phyloP scores from a whole-genome alignment of 2,329 filamentous ascomycete genomes.

The Leptosphaerulina australis region DNA sequence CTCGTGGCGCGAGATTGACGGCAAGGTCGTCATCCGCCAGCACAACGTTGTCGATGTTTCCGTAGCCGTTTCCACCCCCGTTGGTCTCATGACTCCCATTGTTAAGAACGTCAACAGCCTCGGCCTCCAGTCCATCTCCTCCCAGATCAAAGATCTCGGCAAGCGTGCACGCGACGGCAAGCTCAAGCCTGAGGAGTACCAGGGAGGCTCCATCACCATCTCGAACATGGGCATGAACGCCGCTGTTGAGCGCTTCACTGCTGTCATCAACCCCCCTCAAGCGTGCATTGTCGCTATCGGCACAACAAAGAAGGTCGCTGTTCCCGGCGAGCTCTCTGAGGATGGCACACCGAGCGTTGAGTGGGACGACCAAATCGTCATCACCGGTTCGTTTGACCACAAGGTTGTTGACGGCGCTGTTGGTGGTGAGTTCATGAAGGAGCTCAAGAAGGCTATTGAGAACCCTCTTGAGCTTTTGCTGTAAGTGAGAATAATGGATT shows the following conservation, averaged over 20 bases:
- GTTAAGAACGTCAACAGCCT: slow-evolving; percentile 86
- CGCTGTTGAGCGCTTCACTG: slow-evolving; percentile 95
- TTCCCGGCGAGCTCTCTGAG: slow-evolving; percentile 78
- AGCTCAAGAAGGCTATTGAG: slow-evolving; percentile 97
- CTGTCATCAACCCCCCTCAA: slow-evolving; percentile 98
- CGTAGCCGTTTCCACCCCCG: slow-evolving; percentile 91
- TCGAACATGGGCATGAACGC: slow-evolving; percentile 99
- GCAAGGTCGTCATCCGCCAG: slow-evolving; percentile 81
- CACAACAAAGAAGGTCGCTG: slow-evolving; percentile 91
- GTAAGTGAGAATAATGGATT: slow-evolving; percentile 54
- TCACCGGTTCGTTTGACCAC: slow-evolving; percentile 97
- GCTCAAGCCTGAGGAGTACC: slow-evolving; percentile 99
- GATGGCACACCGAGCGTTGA: slow-evolving; percentile 75
- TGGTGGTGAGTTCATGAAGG: slow-evolving; percentile 93
- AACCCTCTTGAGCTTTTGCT: slow-evolving; percentile 94
- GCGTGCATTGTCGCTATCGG: slow-evolving; percentile 93
- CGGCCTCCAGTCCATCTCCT: slow-evolving; percentile 86
- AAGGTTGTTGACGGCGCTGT: slow-evolving; percentile 97
- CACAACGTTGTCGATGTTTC: slow-evolving; percentile 93
- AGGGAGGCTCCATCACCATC: slow-evolving; percentile 98
- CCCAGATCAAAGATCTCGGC: slow-evolving; percentile 91
- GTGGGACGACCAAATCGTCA: slow-evolving; percentile 96
- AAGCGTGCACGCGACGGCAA: slow-evolving; percentile 96
- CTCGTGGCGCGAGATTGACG: slow-evolving; percentile 82
- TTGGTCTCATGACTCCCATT: slow-evolving; percentile 95